Conservation (phyloP, 1,284 basidiomycete genomes). For the Pholiota adiposa region DNA sequence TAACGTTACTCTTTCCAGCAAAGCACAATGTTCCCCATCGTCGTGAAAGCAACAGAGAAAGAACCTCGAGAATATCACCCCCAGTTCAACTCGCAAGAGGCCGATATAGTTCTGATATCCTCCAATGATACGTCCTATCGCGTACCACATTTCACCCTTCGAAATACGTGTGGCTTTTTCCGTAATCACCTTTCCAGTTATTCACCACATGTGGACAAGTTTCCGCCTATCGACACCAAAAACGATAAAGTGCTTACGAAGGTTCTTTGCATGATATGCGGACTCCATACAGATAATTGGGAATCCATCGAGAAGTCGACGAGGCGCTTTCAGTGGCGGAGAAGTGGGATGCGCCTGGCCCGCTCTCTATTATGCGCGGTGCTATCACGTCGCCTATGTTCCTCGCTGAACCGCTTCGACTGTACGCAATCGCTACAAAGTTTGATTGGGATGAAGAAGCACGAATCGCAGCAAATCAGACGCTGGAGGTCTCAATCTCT, state of each 20-base stretch:
- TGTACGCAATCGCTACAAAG: slow-evolving; percentile 43
- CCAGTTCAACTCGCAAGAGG: slow-evolving; percentile 36
- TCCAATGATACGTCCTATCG: slow-evolving; percentile 41
- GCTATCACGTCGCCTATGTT: slow-evolving; percentile 40
- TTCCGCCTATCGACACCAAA: slow-evolving; percentile 15
- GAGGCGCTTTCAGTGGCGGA: slow-evolving; percentile 38
- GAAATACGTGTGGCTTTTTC: slow-evolving; percentile 43
- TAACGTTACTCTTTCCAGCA: neutral
- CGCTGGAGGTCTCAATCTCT: slow-evolving; percentile 34
- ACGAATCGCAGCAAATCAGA: slow-evolving; percentile 38
- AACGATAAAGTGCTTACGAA: slow-evolving; percentile 32
- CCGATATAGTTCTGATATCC: slow-evolving; percentile 41
- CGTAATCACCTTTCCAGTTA: slow-evolving; percentile 28
- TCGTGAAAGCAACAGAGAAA: slow-evolving; percentile 8
- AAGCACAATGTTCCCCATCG: slow-evolving; percentile 13
- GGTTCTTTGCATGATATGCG: slow-evolving; percentile 42
- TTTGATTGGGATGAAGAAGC: slow-evolving; percentile 45
- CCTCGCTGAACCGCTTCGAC: slow-evolving; percentile 37
- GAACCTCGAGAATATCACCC: slow-evolving; percentile 32
- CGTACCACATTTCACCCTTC: slow-evolving; percentile 40
- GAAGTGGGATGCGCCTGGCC: slow-evolving; percentile 43
- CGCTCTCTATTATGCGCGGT: slow-evolving; percentile 41
- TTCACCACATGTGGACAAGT: neutral
- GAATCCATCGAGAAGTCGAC: slow-evolving; percentile 40
- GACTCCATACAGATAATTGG: slow-evolving; percentile 38